Evolutionary conservation across 1,139 yeast species (phyloP).

Genomic region (Suhomyces kunorum): DNA sequence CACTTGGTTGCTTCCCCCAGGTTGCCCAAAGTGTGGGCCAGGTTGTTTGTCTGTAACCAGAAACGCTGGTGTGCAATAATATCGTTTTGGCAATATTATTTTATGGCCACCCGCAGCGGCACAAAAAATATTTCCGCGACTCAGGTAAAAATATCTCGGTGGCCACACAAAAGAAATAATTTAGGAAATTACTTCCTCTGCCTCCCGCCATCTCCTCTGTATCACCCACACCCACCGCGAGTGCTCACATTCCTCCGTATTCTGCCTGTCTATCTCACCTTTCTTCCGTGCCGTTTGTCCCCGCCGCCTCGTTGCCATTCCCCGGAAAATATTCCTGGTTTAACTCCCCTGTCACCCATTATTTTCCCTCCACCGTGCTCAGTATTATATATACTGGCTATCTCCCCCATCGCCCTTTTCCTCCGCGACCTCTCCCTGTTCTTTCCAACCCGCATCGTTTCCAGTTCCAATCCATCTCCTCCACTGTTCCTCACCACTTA

Average conservation of each 20-base stretch:
- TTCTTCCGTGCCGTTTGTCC: not conserved
- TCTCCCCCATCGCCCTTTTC: not conserved
- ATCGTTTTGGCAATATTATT: constrained; percentile 1
- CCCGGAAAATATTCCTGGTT: constrained; percentile 3
- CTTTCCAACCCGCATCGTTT: not conserved
- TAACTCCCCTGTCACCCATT: constrained; percentile 10
- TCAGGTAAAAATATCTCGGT: constrained; percentile 3
- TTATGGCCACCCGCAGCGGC: not conserved
- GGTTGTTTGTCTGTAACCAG: constrained; percentile 4
- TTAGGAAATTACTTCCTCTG: constrained; percentile 7
- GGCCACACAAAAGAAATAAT: constrained; percentile 8
- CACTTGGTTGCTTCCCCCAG: not conserved
- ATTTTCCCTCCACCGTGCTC: constrained; percentile 8
- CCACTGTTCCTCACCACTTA: not conserved
- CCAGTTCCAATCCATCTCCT: not conserved
- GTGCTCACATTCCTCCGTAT: not conserved
- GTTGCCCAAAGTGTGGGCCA: constrained; percentile 2
- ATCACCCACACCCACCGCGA: not conserved
- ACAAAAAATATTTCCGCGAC: constrained; percentile 2
- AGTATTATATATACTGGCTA: constrained; percentile 10
- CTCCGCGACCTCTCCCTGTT: not conserved
- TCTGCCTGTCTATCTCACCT: not conserved
- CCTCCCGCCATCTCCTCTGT: constrained; percentile 4
- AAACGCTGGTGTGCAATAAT: constrained; percentile 3
- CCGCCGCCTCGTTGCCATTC: not conserved